Percentiles rank a stretch among this genome's conserved stretches.
These are phyloP conservation scores for Mrakia hoshinonis DNA, from an alignment of 768 basidiomycete species.

Conservation along the genomic window DNA sequence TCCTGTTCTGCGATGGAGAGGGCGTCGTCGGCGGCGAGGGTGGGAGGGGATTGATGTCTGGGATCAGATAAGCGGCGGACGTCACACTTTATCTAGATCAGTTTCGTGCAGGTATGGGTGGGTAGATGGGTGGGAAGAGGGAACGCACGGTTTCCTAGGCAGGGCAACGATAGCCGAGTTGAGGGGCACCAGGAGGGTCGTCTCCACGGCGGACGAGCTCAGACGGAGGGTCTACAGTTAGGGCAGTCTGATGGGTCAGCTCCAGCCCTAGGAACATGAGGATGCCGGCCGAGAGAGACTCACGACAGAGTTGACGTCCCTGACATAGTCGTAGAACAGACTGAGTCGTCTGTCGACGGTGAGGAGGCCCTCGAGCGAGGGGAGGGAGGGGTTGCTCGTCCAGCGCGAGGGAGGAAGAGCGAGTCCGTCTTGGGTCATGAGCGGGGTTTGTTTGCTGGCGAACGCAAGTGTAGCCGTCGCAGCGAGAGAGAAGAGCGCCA, in stretches of 20 bases:
- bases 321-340: conserved; percentile 13
- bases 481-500: not conserved
- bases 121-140: not conserved
- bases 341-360: not conserved
- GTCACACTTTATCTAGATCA: too few relatives aligned
- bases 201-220: too few relatives aligned
- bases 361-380: conserved; percentile 12
- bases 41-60: conserved; percentile 12
- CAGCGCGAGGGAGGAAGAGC: not conserved
- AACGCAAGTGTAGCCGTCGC: not conserved
- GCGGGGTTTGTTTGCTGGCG: not conserved
- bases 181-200: conserved; percentile 19
- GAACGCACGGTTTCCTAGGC: conserved; percentile 19
- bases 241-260: not conserved
- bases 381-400: not conserved
- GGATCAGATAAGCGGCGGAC: too few relatives aligned
- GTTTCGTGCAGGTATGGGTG: too few relatives aligned
- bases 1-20: conserved; percentile 15
- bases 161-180: conserved; percentile 21
- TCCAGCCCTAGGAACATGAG: not conserved
- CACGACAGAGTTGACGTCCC: conserved; percentile 9
- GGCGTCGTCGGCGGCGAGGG: not conserved
- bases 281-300: too few relatives aligned
- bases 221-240: conserved; percentile 11
- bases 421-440: not conserved